Evolutionary conservation across 208 protist species (phyloP), one percentile per base, ranked within the genome.

Genomic region (Leishmania guyanensis): DNA sequence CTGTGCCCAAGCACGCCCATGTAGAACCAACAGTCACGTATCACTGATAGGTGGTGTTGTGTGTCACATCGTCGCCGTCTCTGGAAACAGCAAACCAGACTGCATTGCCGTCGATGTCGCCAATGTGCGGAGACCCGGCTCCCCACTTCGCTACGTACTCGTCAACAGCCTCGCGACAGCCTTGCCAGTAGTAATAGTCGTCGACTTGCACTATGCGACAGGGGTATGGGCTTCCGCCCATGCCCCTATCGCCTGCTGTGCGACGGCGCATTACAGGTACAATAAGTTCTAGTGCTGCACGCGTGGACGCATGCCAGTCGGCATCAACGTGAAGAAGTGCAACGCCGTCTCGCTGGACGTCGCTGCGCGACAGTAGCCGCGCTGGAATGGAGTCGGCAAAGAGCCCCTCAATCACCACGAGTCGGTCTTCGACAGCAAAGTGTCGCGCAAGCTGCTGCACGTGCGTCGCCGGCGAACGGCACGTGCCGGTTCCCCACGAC

Each of bases 111-210:
- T 92, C 85, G 6, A 85, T 58, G 58, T 90, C 79, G 20, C 86
- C 71, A 26, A 90, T 60, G 36, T 51, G 29, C 51, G 81, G 78
- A 20, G 81, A 22, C 6, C 36, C 12, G 1, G 22, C 36, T 5
- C n/a, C 39, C 60, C 54, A 77, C 70, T 70, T 48, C 12, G 65
- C 72, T 39, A 78, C 50, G 26, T 86, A 90, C 66, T 93, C 93
- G 75, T 97, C 88, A 51, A 95, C 92, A 0, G 92, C 94, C 36
- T 85, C 72, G 22, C 79, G 82, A 66, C 90, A 92, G 4, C 94
- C 92, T 10, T 75, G 43, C 94, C 92, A 97, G 83, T 95, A 95
- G 83, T 95, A 73, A 76, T 97, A 97, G 81, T 95, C 94, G 76
- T 97, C 92, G 58, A 95, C 85, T 78, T 97, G 94, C 66, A 95